These are phyloP conservation scores for Quercus cerris DNA, from an alignment of 306 rosid genomes.

Conservation along the genomic window DNA sequence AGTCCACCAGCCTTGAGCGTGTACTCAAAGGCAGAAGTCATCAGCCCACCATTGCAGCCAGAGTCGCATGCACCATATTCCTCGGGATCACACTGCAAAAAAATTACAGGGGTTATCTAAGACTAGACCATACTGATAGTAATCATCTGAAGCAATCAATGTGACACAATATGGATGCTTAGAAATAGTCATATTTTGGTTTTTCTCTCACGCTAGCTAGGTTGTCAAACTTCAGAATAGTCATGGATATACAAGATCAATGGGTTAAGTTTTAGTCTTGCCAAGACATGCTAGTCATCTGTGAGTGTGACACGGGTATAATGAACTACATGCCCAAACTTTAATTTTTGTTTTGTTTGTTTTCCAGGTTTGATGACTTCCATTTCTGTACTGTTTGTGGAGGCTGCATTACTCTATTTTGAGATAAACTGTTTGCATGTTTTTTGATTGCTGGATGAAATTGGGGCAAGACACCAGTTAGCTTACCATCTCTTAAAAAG, in stretches of 20 bases:
- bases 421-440: no score
- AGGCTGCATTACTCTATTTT: no score
- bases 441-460: no score
- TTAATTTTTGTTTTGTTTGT: no score
- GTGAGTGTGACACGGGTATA: background rate
- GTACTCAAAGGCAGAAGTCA: slow-evolving; percentile 88
- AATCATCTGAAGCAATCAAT: background rate
- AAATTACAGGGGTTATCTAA: background rate
- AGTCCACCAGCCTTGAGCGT: slow-evolving; percentile 79
- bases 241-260: background rate
- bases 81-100: slow-evolving; percentile 90
- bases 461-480: no score
- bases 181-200: background rate
- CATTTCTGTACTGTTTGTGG: no score
- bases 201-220: background rate
- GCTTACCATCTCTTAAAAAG: no score
- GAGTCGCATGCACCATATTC: slow-evolving; percentile 67
- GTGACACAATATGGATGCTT: background rate
- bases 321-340: no score
- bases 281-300: background rate
- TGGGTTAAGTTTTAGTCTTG: background rate
- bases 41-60: slow-evolving; percentile 88
- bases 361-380: no score
- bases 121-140: background rate
- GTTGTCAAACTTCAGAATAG: background rate